These are phyloP conservation scores for Canavalia ensiformis DNA, from an alignment of 306 rosid species.

Conservation along the genomic window DNA sequence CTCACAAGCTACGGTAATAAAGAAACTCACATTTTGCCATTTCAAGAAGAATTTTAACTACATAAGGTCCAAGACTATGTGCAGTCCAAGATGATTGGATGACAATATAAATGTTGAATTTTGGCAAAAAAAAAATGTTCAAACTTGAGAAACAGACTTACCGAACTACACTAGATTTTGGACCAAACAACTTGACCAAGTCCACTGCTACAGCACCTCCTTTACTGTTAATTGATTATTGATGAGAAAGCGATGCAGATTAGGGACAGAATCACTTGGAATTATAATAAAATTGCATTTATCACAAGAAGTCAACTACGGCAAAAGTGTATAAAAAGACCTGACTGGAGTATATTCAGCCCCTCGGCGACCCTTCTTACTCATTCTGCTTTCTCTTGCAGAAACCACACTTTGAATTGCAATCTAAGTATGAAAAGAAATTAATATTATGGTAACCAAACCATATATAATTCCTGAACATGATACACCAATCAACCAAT, in stretches of 20 bases:
- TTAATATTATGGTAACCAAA: constrained; percentile 2
- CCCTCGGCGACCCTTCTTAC: constrained; percentile 90
- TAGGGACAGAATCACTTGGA: background rate
- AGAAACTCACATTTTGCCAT: constrained; percentile 10
- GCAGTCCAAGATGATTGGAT: background rate
- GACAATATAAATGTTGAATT: constrained; percentile 27
- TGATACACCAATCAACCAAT: constrained; percentile 32
- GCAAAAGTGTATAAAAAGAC: constrained; percentile 44
- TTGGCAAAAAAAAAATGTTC: constrained; percentile 5
- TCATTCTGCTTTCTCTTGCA: constrained; percentile 90
- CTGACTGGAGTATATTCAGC: constrained; percentile 74
- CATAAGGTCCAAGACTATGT: background rate
- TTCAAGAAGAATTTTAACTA: constrained; percentile 20
- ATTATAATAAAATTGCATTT: constrained; percentile 4
- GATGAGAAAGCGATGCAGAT: constrained; percentile 24
- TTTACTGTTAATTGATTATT: constrained; percentile 64
- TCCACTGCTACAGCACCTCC: constrained; percentile 79
- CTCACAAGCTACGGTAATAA: constrained; percentile 1
- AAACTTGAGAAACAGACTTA: constrained; percentile 56
- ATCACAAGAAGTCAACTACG: constrained; percentile 10
- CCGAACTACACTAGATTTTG: constrained; percentile 84
- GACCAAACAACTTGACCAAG: constrained; percentile 91
- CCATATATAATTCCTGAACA: constrained; percentile 3
- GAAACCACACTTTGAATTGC: constrained; percentile 91
- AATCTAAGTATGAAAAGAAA: constrained; percentile 60